Evolutionary conservation across 164 flowering plant species (phyloP).

Genomic region (Umbellularia californica): DNA sequence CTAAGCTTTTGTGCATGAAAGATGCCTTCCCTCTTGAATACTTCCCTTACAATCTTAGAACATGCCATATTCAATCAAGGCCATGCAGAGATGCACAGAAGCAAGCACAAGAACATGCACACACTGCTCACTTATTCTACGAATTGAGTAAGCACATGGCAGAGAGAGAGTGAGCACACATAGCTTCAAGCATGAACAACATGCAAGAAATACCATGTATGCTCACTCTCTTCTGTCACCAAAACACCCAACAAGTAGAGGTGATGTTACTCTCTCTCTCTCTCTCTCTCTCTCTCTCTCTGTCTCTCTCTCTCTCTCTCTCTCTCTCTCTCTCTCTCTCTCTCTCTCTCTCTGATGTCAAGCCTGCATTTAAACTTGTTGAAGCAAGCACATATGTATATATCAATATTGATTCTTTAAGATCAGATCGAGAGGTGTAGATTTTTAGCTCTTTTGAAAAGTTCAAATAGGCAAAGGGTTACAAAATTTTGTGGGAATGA

Average conservation of each 20-base stretch:
- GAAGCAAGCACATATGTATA: too few relatives aligned
- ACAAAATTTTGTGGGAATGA: background rate
- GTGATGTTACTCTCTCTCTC: slow-evolving; percentile 5
- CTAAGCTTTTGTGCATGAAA: too few relatives aligned
- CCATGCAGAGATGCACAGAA: background rate
- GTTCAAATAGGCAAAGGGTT: too few relatives aligned
- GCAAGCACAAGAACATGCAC: background rate
- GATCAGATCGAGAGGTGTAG: too few relatives aligned
- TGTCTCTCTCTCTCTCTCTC: slow-evolving; percentile 9
- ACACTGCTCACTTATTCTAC: background rate
- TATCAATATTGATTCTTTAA: too few relatives aligned
- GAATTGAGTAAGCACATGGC: slow-evolving; percentile 27
- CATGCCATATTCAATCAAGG: background rate
- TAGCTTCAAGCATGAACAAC: slow-evolving; percentile 44
- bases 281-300: slow-evolving; percentile 9
- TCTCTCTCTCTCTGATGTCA: too few relatives aligned
- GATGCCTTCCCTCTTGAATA: too few relatives aligned
- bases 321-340: too few relatives aligned
- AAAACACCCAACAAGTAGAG: background rate
- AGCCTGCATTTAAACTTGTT: too few relatives aligned
- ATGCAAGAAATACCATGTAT: slow-evolving; percentile 58
- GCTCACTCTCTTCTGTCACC: slow-evolving; percentile 88
- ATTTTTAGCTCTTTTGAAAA: too few relatives aligned
- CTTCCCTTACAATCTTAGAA: too few relatives aligned
- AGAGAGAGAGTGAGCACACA: slow-evolving; percentile 70